Evolutionary conservation across 371 early-diverging fungal genomes (phyloP), one percentile per base, ranked within the genome.

Genomic region (Thermomucor indicae-seudaticae): DNA sequence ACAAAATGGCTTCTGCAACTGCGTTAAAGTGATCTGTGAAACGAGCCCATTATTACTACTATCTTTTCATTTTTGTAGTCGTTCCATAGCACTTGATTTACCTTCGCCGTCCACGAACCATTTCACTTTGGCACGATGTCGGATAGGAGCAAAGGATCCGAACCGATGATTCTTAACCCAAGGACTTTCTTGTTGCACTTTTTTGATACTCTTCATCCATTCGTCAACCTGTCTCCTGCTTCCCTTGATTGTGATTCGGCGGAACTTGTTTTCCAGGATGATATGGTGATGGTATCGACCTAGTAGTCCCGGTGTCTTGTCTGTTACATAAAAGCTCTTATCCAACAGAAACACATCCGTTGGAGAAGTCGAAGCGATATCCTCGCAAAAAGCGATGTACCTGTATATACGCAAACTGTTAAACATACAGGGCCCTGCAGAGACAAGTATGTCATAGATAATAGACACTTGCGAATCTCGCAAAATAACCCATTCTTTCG

Each of bases 21-120:
- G 86, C 86, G 51, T 79, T 75, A 50, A 91, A 92, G 61, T 94
- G 92, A 57, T 88, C 88, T 67, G 29, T 32, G n/a, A 46, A 16
- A 20, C 34, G 30, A 27, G 31, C 57, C 49, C 30, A 30, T 43
- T 23, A 55, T 14, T 19, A 58, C 23, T 24, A 51, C 38, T 58
- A 46, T 54, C 14, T 17, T 28, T 27, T 2, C 17, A 1, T 2
- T 27, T 39, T 17, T 51, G 0, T n/a, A n/a, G n/a, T n/a, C n/a
- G n/a, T n/a, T 43, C 20, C 32, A 25, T 27, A 11, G 32, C 5
- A 42, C 14, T 1, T 22, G 11, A 8, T 14, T 53, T 65, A 69
- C 70, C 60, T 57, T 85, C 83, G 39, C 84, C 93, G 56, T 93
- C 94, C 5, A 94, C 81, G 68, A 83, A 92, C 76, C 83, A 92